Percentiles rank a stretch among this genome's conserved stretches.
phyloP scores from a whole-genome alignment of 225 moss, liverwort and hornwort genomes.

The Straminergon stramineum region DNA sequence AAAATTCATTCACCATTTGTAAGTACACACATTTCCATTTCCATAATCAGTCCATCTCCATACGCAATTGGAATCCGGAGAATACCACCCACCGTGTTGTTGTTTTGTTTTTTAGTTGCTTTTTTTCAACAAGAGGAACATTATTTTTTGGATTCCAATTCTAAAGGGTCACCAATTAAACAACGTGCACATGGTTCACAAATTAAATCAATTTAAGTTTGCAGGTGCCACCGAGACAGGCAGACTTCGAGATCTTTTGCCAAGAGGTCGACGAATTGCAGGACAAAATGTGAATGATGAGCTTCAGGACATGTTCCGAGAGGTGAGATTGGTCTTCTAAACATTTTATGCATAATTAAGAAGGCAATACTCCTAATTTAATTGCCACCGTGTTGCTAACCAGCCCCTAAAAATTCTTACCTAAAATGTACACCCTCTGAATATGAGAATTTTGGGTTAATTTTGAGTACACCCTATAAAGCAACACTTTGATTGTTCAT shows the following conservation, averaged over 20 bases:
- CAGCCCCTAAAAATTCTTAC: not conserved
- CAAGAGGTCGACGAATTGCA: slow-evolving; percentile 1
- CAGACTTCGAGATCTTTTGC: not conserved
- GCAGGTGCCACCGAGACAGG: slow-evolving; percentile 13
- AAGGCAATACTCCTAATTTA: not conserved
- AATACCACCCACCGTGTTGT: not conserved
- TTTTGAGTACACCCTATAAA: not conserved
- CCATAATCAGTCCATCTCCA: not conserved
- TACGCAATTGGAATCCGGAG: not conserved
- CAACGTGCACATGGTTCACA: not conserved
- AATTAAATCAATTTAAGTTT: not conserved
- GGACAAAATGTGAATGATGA: not conserved
- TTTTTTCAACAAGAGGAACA: not conserved
- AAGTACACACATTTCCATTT: not conserved
- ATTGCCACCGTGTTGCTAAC: not conserved
- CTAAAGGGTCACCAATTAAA: not conserved
- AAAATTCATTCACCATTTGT: not conserved
- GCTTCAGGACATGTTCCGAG: slow-evolving; percentile 36
- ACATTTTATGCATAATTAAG: not conserved
- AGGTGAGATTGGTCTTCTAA: not conserved
- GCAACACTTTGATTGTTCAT: not conserved
- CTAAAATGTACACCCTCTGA: not conserved
- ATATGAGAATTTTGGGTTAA: not conserved
- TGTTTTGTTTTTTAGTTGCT: not conserved
- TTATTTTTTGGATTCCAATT: not conserved